phyloP scores from a whole-genome alignment of 1,284 basidiomycete species.

The Farysia itapuensis region DNA sequence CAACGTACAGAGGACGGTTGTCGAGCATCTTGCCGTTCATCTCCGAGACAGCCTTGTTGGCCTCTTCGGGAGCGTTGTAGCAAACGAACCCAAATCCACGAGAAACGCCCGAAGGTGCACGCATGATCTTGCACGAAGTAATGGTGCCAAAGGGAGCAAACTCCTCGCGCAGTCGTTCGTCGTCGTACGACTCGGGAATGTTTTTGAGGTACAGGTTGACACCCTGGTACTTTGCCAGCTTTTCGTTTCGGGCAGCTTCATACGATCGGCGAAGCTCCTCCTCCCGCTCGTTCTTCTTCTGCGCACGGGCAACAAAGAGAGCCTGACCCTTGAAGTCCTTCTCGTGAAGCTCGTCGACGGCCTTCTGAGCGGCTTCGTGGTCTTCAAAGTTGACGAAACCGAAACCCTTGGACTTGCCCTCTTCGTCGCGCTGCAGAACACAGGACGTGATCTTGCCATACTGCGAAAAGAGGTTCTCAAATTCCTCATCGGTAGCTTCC shows the following conservation, averaged over 20 bases:
- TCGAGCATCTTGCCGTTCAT: constrained; percentile 99
- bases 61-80: constrained; percentile 97
- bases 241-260: constrained; percentile 93
- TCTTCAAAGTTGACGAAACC: constrained; percentile 96
- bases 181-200: constrained; percentile 61
- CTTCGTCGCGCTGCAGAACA: constrained; percentile 73
- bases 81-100: constrained; percentile 99
- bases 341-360: constrained; percentile 89
- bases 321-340: constrained; percentile 82
- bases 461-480: constrained; percentile 76
- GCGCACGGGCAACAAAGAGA: constrained; percentile 92
- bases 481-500: constrained; percentile 83
- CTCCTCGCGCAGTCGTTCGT: constrained; percentile 63
- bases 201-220: constrained; percentile 99
- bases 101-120: constrained; percentile 74
- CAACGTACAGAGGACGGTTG: constrained; percentile 97
- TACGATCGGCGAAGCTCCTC: constrained; percentile 92
- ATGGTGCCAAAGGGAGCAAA: constrained; percentile 97
- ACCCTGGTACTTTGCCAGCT: constrained; percentile 95
- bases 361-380: constrained; percentile 88
- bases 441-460: constrained; percentile 89
- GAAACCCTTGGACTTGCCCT: constrained; percentile 88
- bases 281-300: constrained; percentile 98
- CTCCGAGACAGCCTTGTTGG: constrained; percentile 98
- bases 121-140: constrained; percentile 99